Conservation (phyloP, 2,329 filamentous ascomycete species). For the Fusarium avenaceum region DNA sequence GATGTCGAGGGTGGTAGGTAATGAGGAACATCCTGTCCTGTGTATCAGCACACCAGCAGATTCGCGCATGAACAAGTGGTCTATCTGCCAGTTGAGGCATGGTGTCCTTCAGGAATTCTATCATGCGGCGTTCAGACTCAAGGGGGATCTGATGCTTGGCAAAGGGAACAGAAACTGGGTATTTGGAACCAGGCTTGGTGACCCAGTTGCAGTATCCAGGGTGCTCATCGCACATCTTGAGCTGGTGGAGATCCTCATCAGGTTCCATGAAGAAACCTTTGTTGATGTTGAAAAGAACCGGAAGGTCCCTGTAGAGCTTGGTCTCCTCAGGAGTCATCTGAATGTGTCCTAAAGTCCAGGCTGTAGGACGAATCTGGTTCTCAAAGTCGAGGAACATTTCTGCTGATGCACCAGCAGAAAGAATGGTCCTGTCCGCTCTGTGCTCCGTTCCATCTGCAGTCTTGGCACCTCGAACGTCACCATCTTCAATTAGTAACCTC, state of each 20-base stretch:
- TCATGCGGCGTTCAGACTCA: constrained; percentile 24
- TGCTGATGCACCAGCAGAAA: constrained; percentile 25
- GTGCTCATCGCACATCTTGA: constrained; percentile 41
- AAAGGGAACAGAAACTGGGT: constrained; percentile 23
- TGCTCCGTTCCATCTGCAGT: constrained; percentile 24
- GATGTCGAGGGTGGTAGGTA: constrained; percentile 33
- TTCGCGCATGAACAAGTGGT: constrained; percentile 28
- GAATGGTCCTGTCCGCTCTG: constrained; percentile 13
- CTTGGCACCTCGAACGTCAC: constrained; percentile 29
- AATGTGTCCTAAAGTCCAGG: constrained; percentile 33
- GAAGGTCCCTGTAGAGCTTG: constrained; percentile 21
- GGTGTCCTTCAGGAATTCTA: constrained; percentile 5
- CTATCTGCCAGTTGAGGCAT: constrained; percentile 36
- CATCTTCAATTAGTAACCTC: constrained; percentile 5
- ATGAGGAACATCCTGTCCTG: constrained; percentile 34
- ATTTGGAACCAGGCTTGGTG: background rate
- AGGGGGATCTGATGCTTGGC: constrained; percentile 35
- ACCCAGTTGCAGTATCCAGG: constrained; percentile 39
- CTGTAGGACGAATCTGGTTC: constrained; percentile 37
- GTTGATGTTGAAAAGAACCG: constrained; percentile 38
- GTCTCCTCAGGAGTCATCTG: constrained; percentile 32
- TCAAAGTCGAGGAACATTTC: constrained; percentile 36
- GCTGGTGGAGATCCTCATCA: constrained; percentile 28
- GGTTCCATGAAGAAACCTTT: constrained; percentile 42
- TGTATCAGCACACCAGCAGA: constrained; percentile 40